These are phyloP conservation scores for Pseudozyma pruni DNA, from an alignment of 1,284 basidiomycete species.

Conservation along the genomic window DNA sequence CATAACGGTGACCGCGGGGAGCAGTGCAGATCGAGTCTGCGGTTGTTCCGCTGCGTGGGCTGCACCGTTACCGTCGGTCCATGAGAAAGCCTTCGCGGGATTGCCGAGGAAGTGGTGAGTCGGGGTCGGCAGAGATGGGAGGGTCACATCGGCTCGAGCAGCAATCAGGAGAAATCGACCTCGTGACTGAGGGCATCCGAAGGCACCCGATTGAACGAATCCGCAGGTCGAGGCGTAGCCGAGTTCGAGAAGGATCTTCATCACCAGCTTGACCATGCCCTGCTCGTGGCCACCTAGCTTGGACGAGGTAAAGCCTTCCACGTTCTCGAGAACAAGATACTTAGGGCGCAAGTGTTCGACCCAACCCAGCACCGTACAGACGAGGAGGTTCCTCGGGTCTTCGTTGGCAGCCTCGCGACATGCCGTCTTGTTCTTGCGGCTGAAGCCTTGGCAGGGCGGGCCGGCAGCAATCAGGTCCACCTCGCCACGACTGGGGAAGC, in stretches of 20 bases:
- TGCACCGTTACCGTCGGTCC: constrained; percentile 10
- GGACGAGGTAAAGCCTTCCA: constrained; percentile 18
- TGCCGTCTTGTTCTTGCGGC: constrained; percentile 18
- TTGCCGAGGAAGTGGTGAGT: constrained; percentile 27
- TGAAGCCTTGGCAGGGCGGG: constrained; percentile 43
- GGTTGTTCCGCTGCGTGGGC: not conserved
- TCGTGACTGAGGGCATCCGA: constrained; percentile 35
- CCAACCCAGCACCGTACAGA: constrained; percentile 32
- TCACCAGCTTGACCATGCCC: constrained; percentile 26
- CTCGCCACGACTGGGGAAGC: constrained; percentile 13
- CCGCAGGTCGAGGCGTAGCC: constrained; percentile 25
- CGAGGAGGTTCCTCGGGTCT: constrained; percentile 33
- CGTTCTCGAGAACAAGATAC: constrained; percentile 40
- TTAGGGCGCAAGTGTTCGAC: constrained; percentile 25
- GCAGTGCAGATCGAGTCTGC: not conserved
- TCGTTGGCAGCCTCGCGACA: constrained; percentile 12
- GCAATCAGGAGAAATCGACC: constrained; percentile 27
- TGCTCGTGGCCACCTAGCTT: constrained; percentile 20
- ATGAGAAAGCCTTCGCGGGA: constrained; percentile 1
- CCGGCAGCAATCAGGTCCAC: constrained; percentile 34
- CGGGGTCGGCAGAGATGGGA: constrained; percentile 25
- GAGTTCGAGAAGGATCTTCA: constrained; percentile 18
- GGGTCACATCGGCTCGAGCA: not conserved
- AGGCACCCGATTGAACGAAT: constrained; percentile 26
- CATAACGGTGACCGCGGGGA: constrained; percentile 14